Base-by-base conservation (phyloP, 2,329 filamentous ascomycete genomes). In the Botrytis galanthina region DNA sequence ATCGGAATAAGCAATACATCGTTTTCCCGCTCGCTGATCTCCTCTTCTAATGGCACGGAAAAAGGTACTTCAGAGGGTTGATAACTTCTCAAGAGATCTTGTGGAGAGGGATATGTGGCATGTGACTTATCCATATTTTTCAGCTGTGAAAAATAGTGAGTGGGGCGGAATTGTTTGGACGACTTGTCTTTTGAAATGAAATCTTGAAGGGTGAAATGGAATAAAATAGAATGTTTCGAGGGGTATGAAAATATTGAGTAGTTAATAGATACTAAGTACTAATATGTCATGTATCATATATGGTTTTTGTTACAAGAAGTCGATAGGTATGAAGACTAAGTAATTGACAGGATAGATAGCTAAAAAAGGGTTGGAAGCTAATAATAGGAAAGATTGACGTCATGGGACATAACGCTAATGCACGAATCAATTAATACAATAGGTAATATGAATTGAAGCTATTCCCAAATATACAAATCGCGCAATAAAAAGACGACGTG, bases 361-460 rank as follows among this genome's bases (percentile, higher is more conserved):
- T 57, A 14, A 57, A 57, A 54, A 29, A 29, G 14, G 14, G 14
- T 57, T 29, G 51, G 14, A 57, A 29, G 14, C 16, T 18, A n/a
- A 57, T 12, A 9, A 29, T 57, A 57, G 14, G 26, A 57, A 32
- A 57, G 51, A 29, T 18, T 57, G n/a, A 57, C 51, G 51, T 57
- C 51, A 57, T 57, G n/a, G 51, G 51, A 57, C 51, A 57, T 57
- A 57, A 57, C 51, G n/a, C 51, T 57, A 57, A 57, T 57, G 51
- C 51, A 57, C 29, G 14, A 9, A 57, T 57, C 9, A 8, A 57
- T 57, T 18, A 29, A 18, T 57, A 57, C 3, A 29, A 29, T 16
- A 9, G 6, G 6, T 57, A 57, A 3, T 57, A 29, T 18, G n/a
- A 57, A 18, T 9, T 9, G 6, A 57, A 57, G 51, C n/a, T 57